A percentile compares a stretch with the other conserved stretches of the same genome.
These are phyloP conservation scores for Magnolia officinalis DNA, from an alignment of 164 flowering plant genomes.

Conservation along the genomic window DNA sequence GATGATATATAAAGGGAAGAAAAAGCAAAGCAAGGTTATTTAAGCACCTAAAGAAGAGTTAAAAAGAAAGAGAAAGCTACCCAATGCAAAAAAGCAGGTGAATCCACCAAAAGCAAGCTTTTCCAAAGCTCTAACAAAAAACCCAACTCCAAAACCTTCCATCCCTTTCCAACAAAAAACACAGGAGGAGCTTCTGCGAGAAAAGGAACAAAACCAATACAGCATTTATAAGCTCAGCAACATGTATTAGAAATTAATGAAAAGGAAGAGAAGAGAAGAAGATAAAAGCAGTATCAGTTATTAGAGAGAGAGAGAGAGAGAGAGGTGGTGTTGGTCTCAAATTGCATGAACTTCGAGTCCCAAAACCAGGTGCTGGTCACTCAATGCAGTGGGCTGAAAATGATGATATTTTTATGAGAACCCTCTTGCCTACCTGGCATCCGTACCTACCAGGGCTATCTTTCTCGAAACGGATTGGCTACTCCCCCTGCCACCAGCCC, in stretches of 20 bases:
- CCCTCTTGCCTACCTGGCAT: too few species aligned
- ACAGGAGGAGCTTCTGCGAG: background rate
- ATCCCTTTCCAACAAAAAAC: background rate
- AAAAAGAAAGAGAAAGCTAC: conserved; percentile 20
- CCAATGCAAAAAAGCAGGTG: conserved; percentile 47
- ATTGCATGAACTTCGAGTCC: background rate
- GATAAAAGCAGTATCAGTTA: background rate
- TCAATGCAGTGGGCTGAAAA: conserved; percentile 8
- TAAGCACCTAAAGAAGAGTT: background rate
- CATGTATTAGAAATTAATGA: background rate
- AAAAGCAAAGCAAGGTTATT: too few species aligned
- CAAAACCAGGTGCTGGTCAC: conserved; percentile 10
- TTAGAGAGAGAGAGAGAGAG: background rate
- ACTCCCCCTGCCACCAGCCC: too few species aligned
- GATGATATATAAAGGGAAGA: too few species aligned
- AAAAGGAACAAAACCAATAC: background rate
- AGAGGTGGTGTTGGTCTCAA: background rate
- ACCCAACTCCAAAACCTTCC: conserved; percentile 17
- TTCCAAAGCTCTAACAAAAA: conserved; percentile 20
- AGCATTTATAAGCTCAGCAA: background rate
- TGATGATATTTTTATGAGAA: background rate
- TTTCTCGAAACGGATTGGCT: too few species aligned
- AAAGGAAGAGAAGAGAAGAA: background rate
- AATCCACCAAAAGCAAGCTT: conserved; percentile 25
- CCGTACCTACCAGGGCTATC: too few species aligned